phyloP scores from a whole-genome alignment of 1,284 basidiomycete genomes.

The Moesziomyces globuligerus region DNA sequence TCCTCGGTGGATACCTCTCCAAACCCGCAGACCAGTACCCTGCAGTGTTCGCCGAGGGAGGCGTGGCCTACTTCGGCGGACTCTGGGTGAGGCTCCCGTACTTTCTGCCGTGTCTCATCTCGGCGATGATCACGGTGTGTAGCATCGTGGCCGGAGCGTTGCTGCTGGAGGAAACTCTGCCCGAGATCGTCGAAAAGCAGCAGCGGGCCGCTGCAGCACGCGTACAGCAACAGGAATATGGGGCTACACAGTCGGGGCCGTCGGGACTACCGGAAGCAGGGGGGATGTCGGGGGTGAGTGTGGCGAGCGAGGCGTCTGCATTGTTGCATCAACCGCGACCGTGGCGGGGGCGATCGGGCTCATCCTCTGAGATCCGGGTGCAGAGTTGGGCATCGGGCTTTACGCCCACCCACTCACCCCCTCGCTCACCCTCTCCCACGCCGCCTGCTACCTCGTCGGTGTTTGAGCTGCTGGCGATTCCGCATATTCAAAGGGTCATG shows the following conservation, averaged over 20 bases:
- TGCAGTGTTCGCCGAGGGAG: constrained; percentile 13
- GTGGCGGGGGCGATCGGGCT: constrained; percentile 5
- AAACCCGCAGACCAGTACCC: constrained; percentile 44
- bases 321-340: neutral
- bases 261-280: too few relatives aligned
- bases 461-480: constrained; percentile 25
- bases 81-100: constrained; percentile 49
- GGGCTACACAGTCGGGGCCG: too few relatives aligned
- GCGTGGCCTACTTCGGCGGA: constrained; percentile 12
- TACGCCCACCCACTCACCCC: constrained; percentile 22
- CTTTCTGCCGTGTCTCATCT: constrained; percentile 51
- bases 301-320: too few relatives aligned
- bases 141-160: constrained; percentile 57
- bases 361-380: constrained; percentile 10
- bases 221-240: constrained; percentile 6
- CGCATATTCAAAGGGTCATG: constrained; percentile 58
- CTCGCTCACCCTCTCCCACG: constrained; percentile 7
- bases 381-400: constrained; percentile 39
- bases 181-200: constrained; percentile 31
- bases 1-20: constrained; percentile 61
- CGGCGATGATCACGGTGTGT: constrained; percentile 55
- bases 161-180: constrained; percentile 65
- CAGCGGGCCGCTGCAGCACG: neutral
- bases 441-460: constrained; percentile 6
- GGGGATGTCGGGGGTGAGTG: too few relatives aligned